A percentile compares a stretch with the other conserved stretches of the same genome.
Conservation (phyloP, 306 rosid genomes). For the Acacia acuminata region DNA sequence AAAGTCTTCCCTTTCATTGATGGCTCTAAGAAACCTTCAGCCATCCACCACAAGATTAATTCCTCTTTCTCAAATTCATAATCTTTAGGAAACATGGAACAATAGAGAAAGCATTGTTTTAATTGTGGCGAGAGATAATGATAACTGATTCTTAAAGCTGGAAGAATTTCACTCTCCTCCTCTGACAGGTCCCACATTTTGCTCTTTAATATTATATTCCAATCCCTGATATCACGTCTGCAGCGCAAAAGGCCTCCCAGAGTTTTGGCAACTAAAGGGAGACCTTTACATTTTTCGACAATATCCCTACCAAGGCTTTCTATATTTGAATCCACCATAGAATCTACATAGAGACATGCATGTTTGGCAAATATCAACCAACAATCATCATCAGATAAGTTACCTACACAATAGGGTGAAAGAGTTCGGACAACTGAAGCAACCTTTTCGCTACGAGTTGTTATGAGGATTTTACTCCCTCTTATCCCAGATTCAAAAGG, state of each 20-base stretch:
- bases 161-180: constrained; percentile 5
- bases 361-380: constrained; percentile 7
- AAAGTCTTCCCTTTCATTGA: background rate
- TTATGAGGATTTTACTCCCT: constrained; percentile 32
- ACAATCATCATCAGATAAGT: background rate
- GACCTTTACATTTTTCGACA: constrained; percentile 26
- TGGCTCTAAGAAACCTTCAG: constrained; percentile 25
- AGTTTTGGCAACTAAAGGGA: constrained; percentile 34
- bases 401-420: background rate
- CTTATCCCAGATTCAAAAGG: constrained; percentile 3
- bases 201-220: constrained; percentile 12
- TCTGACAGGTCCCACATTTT: constrained; percentile 14
- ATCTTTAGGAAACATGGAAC: constrained; percentile 27
- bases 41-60: constrained; percentile 34
- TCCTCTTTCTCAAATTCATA: background rate
- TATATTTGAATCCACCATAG: background rate
- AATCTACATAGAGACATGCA: background rate
- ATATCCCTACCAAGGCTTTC: background rate
- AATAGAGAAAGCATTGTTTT: constrained; percentile 26
- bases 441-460: constrained; percentile 17
- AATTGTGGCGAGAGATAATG: constrained; percentile 19
- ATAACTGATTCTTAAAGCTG: constrained; percentile 31
- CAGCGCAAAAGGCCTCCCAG: constrained; percentile 25
- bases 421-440: background rate
- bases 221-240: background rate